Evolutionary conservation across 1,284 basidiomycete species (phyloP), one percentile per base, ranked within the genome.

Genomic region (Austroboletus novae-zelandiae): DNA sequence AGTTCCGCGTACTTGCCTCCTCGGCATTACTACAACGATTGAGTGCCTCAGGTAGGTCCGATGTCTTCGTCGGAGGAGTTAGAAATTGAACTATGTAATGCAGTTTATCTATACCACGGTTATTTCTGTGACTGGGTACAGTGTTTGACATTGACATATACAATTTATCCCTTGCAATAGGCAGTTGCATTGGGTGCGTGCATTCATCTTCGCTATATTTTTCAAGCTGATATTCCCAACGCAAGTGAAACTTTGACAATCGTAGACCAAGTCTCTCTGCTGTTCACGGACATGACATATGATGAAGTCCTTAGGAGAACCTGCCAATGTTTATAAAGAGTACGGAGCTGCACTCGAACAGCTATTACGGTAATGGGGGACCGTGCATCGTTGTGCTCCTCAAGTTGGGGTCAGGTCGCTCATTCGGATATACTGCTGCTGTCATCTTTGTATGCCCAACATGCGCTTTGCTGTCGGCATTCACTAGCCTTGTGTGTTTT

Each of bases 11-110:
- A 41, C 45, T 45, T 64, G 4, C 58, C 60, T 5, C 45, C 64
- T 23, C 66, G 70, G 32, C 69, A 70, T 48, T 2, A 44, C 17
- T 69, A 61, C 51, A 54, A 64, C 3, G 59, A 59, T 41, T 45
- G 39, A 5, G 17, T 59, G 1, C 58, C 61, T 27, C 47, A 61
- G 44, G 59, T 58, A 41, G 0, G 50, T 1, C 14, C 31, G 50
- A 3, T 44, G 31, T 20, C 20, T 42, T 27, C 1, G 0, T 34
- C 39, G 54, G 46, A 49, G n/a, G 6, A 36, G 14, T 13, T 11
- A 2, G n/a, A 15, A 37, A 7, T 34, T 51, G 15, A 49, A 29
- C 14, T n/a, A n/a, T n/a, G n/a, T 1, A 18, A 9, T 17, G 5
- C 20, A 68, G 66, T 23, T 41, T 27, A 5, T 64, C 15, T 68